Base-by-base conservation (phyloP, 176 grass and related monocot species). In the Oropetium thomaeum region DNA sequence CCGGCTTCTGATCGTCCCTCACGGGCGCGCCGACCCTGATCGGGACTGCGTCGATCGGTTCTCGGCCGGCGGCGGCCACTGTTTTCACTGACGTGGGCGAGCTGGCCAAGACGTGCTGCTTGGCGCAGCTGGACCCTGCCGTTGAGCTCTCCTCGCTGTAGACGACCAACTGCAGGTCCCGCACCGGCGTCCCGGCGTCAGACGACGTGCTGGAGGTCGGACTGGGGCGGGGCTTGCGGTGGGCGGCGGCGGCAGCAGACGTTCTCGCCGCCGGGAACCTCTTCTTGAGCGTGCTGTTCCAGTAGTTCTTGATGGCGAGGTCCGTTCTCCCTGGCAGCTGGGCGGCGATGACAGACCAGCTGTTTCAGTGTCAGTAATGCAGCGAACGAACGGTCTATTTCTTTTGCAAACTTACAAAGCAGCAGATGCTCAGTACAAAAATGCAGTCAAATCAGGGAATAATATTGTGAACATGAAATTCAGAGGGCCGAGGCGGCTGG, bases 201-300 rank as follows among this genome's bases (percentile, higher is more conserved):
- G 70, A 80, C 33, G 77, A 86, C 26, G 71, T 76, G 77, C 84
- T 76, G 34, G 43, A 5, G 34, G 54, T 22, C 20, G 10, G 77
- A 33, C 33, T 13, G 7, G 16, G 63, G 20, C 20, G 11, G 51
- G 30, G n/a, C 62, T 16, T 75, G 62, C 55, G 47, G 69, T 26
- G 20, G 33, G 11, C 26, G 31, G n/a, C 27, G 22, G 34, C 14
- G 33, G 11, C 26, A 25, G n/a, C 27, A 28, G 34, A 6, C 4
- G 57, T 39, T 42, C 62, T 83, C 35, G 62, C 34, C 11, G 61
- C 53, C 27, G 75, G 63, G 68, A 79, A 39, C 87, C 51, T 82
- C 83, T 79, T 90, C 73, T 78, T 90, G 47, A 90, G 83, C 74
- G 79, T 90, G 83, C 79, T 74, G 88, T 90, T 90, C 88, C 83